phyloP scores from a whole-genome alignment of 2,329 filamentous ascomycete genomes.

The Pseudogymnoascus verrucosus region DNA sequence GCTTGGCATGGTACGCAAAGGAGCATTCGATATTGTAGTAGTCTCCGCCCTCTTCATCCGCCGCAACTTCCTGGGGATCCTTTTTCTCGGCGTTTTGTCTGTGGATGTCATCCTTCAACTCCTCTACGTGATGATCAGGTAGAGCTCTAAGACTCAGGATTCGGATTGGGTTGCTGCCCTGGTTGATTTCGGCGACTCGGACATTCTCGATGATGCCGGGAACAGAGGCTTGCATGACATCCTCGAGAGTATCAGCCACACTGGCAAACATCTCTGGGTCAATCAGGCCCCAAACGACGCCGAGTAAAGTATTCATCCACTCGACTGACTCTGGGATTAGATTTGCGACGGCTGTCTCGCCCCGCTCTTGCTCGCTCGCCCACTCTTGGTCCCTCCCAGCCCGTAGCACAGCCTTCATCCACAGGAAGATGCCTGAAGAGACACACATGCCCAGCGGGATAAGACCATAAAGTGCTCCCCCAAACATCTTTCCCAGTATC shows the following conservation, averaged over 20 bases:
- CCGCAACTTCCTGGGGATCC: slow-evolving; percentile 78
- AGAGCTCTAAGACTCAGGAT: slow-evolving; percentile 82
- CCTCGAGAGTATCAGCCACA: slow-evolving; percentile 86
- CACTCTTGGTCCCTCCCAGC: slow-evolving; percentile 80
- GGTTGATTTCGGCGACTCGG: slow-evolving; percentile 87
- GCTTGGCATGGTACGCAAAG: slow-evolving; percentile 83
- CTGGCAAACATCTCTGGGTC: slow-evolving; percentile 93
- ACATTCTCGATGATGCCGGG: slow-evolving; percentile 90
- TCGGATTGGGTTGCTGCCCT: slow-evolving; percentile 83
- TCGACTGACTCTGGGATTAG: slow-evolving; percentile 87
- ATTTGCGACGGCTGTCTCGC: slow-evolving; percentile 76
- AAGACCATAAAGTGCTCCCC: slow-evolving; percentile 67
- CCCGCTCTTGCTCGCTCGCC: slow-evolving; percentile 77
- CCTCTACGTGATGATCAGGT: slow-evolving; percentile 70
- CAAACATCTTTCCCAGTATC: slow-evolving; percentile 70
- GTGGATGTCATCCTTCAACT: slow-evolving; percentile 74
- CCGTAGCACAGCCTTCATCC: slow-evolving; percentile 79
- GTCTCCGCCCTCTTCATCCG: slow-evolving; percentile 81
- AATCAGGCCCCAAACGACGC: slow-evolving; percentile 80
- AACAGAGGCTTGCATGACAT: slow-evolving; percentile 94
- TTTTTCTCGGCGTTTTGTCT: slow-evolving; percentile 72
- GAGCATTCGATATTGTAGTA: slow-evolving; percentile 91
- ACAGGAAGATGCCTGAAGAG: slow-evolving; percentile 73
- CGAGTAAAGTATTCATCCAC: slow-evolving; percentile 89
- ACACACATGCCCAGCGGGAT: slow-evolving; percentile 66